A percentile compares a stretch with the other conserved stretches of the same genome.
phyloP scores from a whole-genome alignment of 768 basidiomycete genomes.

The Cystobasidium tubakii region DNA sequence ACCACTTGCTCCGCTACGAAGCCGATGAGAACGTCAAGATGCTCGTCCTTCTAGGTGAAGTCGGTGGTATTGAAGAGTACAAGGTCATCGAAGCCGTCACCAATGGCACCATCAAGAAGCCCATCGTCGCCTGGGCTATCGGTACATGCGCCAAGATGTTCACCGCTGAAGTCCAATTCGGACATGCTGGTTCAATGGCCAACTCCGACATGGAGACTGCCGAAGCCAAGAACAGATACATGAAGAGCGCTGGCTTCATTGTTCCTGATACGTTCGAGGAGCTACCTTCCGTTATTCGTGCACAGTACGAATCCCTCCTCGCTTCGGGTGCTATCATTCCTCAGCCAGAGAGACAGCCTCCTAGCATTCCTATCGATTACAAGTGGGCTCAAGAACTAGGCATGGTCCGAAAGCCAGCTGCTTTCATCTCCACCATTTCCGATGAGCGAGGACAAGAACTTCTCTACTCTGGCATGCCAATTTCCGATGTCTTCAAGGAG shows the following conservation, averaged over 20 bases:
- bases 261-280: conserved; percentile 98
- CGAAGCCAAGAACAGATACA: conserved; percentile 92
- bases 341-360: conserved; percentile 75
- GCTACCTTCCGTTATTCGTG: conserved; percentile 73
- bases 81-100: conserved; percentile 97
- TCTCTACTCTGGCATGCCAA: conserved; percentile 96
- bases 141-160: conserved; percentile 99
- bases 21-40: conserved; percentile 96
- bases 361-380: conserved; percentile 99
- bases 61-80: conserved; percentile 98
- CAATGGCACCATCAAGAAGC: conserved; percentile 87
- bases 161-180: conserved; percentile 97
- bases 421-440: conserved; percentile 95
- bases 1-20: conserved; percentile 96
- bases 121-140: conserved; percentile 98
- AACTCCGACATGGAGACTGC: conserved; percentile 97
- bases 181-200: conserved; percentile 96
- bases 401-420: conserved; percentile 95
- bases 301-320: conserved; percentile 79
- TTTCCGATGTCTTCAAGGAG: conserved; percentile 95
- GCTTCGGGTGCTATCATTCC: conserved; percentile 61
- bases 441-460: conserved; percentile 99
- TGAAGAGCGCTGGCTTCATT: conserved; percentile 90
- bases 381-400: conserved; percentile 99
- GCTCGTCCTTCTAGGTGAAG: conserved; percentile 96